Conservation (phyloP, 1,284 basidiomycete genomes). For the Austroboletus sp. region DNA sequence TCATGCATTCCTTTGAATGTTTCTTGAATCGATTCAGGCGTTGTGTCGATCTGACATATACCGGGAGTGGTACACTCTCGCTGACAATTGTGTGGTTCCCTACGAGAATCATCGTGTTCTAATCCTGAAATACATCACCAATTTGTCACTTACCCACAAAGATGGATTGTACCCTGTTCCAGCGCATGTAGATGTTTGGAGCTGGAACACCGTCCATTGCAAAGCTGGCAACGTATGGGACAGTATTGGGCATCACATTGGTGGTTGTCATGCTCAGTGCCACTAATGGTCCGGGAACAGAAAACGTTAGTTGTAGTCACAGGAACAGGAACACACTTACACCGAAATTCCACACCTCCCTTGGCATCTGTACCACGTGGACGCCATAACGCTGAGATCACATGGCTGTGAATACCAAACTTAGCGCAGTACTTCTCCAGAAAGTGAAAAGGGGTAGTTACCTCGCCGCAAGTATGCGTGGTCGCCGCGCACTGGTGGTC, state of each 20-base stretch:
- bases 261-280: constrained; percentile 41
- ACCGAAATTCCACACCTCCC: constrained; percentile 41
- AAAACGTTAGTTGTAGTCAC: not conserved
- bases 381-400: constrained; percentile 31
- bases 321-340: constrained; percentile 28
- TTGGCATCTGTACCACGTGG: constrained; percentile 34
- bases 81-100: constrained; percentile 43
- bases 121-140: constrained; percentile 20
- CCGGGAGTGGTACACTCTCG: constrained; percentile 40
- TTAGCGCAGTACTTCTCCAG: not conserved
- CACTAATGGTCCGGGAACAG: constrained; percentile 28
- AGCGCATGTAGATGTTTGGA: constrained; percentile 48
- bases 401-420: constrained; percentile 38
- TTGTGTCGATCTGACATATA: constrained; percentile 49
- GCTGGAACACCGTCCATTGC: constrained; percentile 44
- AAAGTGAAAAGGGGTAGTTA: constrained; percentile 18
- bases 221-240: constrained; percentile 47
- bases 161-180: constrained; percentile 38
- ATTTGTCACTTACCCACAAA: constrained; percentile 46
- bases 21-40: constrained; percentile 49
- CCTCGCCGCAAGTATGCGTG: constrained; percentile 50
- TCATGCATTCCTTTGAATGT: constrained; percentile 45
- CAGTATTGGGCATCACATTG: constrained; percentile 45
- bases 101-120: not conserved
- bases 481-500: constrained; percentile 48